A percentile compares a stretch with the other conserved stretches of the same genome.
Evolutionary conservation across 306 rosid genomes (phyloP).

Genomic region (Quercus ilex): DNA sequence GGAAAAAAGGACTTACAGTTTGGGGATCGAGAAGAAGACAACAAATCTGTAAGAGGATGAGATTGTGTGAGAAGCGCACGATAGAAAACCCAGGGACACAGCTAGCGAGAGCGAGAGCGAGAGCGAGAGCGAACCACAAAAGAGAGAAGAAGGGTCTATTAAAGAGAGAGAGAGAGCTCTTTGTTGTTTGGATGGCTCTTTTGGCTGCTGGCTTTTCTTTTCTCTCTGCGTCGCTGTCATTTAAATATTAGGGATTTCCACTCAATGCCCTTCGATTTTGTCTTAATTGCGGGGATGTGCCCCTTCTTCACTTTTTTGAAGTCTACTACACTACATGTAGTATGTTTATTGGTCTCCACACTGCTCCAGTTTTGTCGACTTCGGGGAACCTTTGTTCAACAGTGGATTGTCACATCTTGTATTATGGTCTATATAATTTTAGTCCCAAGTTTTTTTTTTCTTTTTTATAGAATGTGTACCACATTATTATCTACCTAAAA

Average conservation of each 20-base stretch:
- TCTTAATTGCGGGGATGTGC: slow-evolving; percentile 26
- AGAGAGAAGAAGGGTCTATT: slow-evolving; percentile 17
- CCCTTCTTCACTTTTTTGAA: neutral
- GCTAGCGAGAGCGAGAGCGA: slow-evolving; percentile 19
- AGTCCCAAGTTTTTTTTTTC: too few relatives aligned
- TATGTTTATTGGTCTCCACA: too few relatives aligned
- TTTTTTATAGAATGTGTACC: too few relatives aligned
- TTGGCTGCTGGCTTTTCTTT: slow-evolving; percentile 42
- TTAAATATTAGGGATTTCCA: slow-evolving; percentile 11
- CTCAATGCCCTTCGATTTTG: slow-evolving; percentile 35
- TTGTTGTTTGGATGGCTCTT: slow-evolving; percentile 52
- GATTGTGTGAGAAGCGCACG: slow-evolving; percentile 65
- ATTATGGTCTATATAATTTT: too few relatives aligned
- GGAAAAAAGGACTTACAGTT: slow-evolving; percentile 56
- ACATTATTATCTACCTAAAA: too few relatives aligned
- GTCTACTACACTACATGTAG: too few relatives aligned
- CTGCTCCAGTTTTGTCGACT: too few relatives aligned
- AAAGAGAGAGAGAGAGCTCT: slow-evolving; percentile 39
- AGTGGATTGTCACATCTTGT: too few relatives aligned
- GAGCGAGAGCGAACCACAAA: slow-evolving; percentile 47
- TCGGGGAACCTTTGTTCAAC: too few relatives aligned
- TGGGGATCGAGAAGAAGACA: slow-evolving; percentile 53
- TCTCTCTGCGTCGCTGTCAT: slow-evolving; percentile 58
- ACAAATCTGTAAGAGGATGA: slow-evolving; percentile 58
- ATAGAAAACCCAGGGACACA: slow-evolving; percentile 19